These are phyloP conservation scores for Chloroidium sp. DNA, from an alignment of 163 green algal species.

Conservation along the genomic window DNA sequence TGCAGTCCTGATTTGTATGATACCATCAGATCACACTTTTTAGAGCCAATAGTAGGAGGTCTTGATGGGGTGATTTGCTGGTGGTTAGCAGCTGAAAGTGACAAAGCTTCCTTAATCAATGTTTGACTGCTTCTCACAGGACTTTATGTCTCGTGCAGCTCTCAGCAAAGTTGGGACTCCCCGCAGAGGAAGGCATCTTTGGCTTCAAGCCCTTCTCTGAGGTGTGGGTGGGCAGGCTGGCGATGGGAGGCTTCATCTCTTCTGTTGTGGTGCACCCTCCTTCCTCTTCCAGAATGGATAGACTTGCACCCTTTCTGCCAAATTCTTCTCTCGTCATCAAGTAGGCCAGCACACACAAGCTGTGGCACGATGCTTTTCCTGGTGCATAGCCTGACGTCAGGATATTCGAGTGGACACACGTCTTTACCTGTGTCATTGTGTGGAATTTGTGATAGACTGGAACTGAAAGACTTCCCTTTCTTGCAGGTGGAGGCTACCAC, in stretches of 20 bases:
- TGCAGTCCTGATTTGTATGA: too few relatives aligned
- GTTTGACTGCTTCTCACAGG: too few relatives aligned
- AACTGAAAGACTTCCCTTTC: neutral
- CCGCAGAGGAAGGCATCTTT: constrained; percentile 52
- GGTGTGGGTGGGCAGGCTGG: constrained; percentile 51
- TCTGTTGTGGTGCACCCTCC: constrained; percentile 15
- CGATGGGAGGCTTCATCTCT: constrained; percentile 54
- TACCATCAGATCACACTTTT: too few relatives aligned
- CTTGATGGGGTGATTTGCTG: too few relatives aligned
- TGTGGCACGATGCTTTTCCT: neutral
- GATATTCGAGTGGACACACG: too few relatives aligned
- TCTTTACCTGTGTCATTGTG: too few relatives aligned
- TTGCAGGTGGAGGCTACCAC: constrained; percentile 29
- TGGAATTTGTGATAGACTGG: too few relatives aligned
- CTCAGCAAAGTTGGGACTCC: constrained; percentile 36
- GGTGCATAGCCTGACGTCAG: neutral
- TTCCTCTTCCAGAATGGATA: too few relatives aligned
- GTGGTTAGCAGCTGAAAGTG: too few relatives aligned
- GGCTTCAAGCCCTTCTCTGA: constrained; percentile 63
- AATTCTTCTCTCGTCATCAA: constrained; percentile 1
- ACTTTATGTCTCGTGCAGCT: constrained; percentile 12
- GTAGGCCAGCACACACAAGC: neutral
- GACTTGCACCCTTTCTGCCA: neutral
- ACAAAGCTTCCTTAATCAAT: too few relatives aligned
- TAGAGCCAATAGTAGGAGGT: too few relatives aligned